A percentile compares a stretch with the other conserved stretches of the same genome.
phyloP scores from a whole-genome alignment of 2,329 filamentous ascomycete genomes.

The Sporothrix humicola region DNA sequence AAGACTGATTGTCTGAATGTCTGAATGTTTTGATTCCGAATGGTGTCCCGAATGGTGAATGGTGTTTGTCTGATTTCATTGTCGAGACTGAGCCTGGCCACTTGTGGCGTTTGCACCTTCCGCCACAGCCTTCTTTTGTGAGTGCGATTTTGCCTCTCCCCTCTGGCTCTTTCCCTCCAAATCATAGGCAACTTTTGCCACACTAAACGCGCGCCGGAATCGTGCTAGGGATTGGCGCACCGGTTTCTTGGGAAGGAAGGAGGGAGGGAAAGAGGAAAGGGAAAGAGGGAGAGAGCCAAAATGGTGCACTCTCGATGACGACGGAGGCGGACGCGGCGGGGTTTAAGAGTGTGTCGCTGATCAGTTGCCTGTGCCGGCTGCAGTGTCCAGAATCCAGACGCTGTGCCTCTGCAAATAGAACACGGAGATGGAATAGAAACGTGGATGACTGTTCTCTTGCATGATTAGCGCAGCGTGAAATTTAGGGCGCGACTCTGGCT shows the following conservation, averaged over 20 bases:
- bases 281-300: not conserved
- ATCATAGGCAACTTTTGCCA: not conserved
- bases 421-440: constrained; percentile 2
- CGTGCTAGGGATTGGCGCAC: constrained; percentile 9
- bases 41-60: too few relatives aligned
- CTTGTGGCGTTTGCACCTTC: constrained; percentile 8
- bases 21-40: constrained; percentile 1
- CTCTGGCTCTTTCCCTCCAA: not conserved
- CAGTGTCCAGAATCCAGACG: not conserved
- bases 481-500: not conserved
- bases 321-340: not conserved
- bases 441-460: constrained; percentile 25
- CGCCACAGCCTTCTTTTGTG: not conserved
- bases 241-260: not conserved
- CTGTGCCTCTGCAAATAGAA: constrained; percentile 13
- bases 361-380: not conserved
- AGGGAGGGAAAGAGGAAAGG: not conserved
- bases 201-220: not conserved
- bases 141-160: not conserved
- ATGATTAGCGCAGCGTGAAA: constrained; percentile 17
- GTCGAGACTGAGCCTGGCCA: constrained; percentile 6
- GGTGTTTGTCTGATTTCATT: not conserved
- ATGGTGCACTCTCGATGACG: not conserved
- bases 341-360: not conserved
- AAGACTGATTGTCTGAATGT: too few relatives aligned